Evolutionary conservation across 1,139 yeast genomes (phyloP).

Genomic region (Pichia sp.): DNA sequence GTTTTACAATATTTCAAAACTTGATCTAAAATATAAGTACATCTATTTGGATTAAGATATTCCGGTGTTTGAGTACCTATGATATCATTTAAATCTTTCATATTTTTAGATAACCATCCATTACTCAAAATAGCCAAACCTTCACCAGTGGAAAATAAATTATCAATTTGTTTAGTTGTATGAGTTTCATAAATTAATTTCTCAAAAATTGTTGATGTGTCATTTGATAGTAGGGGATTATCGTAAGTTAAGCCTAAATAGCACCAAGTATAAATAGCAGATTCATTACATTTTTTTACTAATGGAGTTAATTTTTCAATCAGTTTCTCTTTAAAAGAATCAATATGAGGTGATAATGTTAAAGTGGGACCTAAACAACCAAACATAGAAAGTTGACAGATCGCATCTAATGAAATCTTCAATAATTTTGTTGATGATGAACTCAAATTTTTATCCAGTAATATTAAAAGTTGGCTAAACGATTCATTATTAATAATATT

Average conservation of each 20-base stretch:
- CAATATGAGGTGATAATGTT: slow-evolving; percentile 13
- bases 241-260: slow-evolving; percentile 42
- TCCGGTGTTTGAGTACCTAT: slow-evolving; percentile 17
- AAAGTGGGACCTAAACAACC: slow-evolving; percentile 45
- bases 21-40: slow-evolving; percentile 36
- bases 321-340: slow-evolving; percentile 26
- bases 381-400: slow-evolving; percentile 54
- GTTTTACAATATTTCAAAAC: slow-evolving; percentile 49
- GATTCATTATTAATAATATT: slow-evolving; percentile 11
- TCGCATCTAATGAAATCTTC: slow-evolving; percentile 37
- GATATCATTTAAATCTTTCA: slow-evolving; percentile 32
- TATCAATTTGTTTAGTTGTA: slow-evolving; percentile 64
- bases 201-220: slow-evolving; percentile 33
- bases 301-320: slow-evolving; percentile 34
- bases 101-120: slow-evolving; percentile 67
- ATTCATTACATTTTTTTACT: slow-evolving; percentile 56
- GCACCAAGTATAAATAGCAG: slow-evolving; percentile 51
- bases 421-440: slow-evolving; percentile 22
- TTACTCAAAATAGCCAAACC: slow-evolving; percentile 64
- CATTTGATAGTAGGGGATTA: neutral
- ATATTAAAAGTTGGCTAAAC: slow-evolving; percentile 22
- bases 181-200: slow-evolving; percentile 51
- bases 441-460: slow-evolving; percentile 21
- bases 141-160: slow-evolving; percentile 76
- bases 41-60: slow-evolving; percentile 15